phyloP scores from a whole-genome alignment of 495 filamentous ascomycete species.

The Paragyromitra xinjiangensis region DNA sequence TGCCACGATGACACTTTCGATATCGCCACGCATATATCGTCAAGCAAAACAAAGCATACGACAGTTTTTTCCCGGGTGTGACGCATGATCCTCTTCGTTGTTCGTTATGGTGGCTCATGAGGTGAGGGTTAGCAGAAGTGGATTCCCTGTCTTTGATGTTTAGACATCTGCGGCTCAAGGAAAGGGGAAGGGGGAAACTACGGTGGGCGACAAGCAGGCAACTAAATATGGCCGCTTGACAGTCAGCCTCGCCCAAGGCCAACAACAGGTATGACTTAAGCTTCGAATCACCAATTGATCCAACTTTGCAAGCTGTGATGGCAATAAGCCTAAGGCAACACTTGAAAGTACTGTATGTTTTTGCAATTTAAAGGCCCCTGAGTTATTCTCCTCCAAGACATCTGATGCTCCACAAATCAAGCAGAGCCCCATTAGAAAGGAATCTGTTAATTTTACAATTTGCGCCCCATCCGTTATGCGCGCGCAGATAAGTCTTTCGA shows the following conservation, averaged over 20 bases:
- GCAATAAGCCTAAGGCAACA: not conserved
- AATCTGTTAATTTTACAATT: conserved; percentile 28
- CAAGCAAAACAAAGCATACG: conserved; percentile 9
- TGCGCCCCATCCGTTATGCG: conserved; percentile 16
- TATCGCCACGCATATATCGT: conserved; percentile 24
- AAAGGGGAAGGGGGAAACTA: too few relatives aligned
- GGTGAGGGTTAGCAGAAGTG: not conserved
- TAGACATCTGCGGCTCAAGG: conserved; percentile 33
- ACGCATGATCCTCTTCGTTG: conserved; percentile 28
- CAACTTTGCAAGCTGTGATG: not conserved
- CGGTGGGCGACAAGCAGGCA: not conserved
- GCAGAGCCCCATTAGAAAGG: not conserved
- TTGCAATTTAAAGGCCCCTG: conserved; percentile 7
- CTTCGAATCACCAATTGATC: not conserved
- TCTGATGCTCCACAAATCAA: not conserved
- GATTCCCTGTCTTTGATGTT: not conserved
- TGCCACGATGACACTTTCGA: conserved; percentile 45
- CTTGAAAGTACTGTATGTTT: not conserved
- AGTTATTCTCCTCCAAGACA: conserved; percentile 21
- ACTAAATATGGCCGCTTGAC: not conserved
- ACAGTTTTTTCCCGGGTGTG: conserved; percentile 3
- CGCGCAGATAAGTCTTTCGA: conserved; percentile 8
- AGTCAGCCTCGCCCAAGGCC: conserved; percentile 18
- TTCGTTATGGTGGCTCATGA: not conserved
- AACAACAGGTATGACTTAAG: not conserved